Evolutionary conservation across 1,284 basidiomycete species (phyloP).

Genomic region (Rhizoctonia solani): DNA sequence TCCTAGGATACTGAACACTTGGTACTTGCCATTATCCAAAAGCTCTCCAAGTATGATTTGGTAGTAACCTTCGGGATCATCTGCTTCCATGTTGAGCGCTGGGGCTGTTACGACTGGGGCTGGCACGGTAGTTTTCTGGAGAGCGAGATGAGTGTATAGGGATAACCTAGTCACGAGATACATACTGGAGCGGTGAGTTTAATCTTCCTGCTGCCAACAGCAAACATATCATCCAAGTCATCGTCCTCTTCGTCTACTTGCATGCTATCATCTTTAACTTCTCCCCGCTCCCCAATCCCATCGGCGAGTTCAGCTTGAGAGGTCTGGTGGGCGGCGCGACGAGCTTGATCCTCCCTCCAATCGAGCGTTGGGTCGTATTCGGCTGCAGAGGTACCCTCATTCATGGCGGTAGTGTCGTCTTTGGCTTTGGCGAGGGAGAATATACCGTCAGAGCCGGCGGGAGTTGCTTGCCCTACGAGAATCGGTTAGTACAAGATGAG

Average conservation of each 20-base stretch:
- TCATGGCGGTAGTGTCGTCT: no score
- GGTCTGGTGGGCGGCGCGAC: constrained; percentile 52
- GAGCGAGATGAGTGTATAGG: neutral
- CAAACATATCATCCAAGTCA: constrained; percentile 90
- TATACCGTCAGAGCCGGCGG: constrained; percentile 30
- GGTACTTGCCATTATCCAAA: constrained; percentile 89
- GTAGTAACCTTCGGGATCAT: constrained; percentile 96
- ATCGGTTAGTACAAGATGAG: neutral
- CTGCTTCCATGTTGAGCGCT: constrained; percentile 47
- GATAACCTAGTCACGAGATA: no score
- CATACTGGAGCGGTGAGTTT: constrained; percentile 5
- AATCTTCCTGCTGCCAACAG: constrained; percentile 58
- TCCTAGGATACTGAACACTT: constrained; percentile 91
- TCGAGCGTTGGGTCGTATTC: constrained; percentile 92
- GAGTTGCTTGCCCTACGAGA: constrained; percentile 32
- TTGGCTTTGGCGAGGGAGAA: constrained; percentile 38
- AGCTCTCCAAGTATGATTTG: constrained; percentile 93
- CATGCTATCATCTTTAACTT: constrained; percentile 53
- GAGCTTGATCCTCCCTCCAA: constrained; percentile 77
- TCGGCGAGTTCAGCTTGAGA: constrained; percentile 46
- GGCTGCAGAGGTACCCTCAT: constrained; percentile 85
- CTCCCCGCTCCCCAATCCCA: constrained; percentile 46
- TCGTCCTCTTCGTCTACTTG: constrained; percentile 63
- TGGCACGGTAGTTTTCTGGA: constrained; percentile 51
- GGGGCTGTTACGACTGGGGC: constrained; percentile 7